These are phyloP conservation scores for Aspergillus ochraceus DNA, from an alignment of 2,329 filamentous ascomycete genomes.

Conservation along the genomic window DNA sequence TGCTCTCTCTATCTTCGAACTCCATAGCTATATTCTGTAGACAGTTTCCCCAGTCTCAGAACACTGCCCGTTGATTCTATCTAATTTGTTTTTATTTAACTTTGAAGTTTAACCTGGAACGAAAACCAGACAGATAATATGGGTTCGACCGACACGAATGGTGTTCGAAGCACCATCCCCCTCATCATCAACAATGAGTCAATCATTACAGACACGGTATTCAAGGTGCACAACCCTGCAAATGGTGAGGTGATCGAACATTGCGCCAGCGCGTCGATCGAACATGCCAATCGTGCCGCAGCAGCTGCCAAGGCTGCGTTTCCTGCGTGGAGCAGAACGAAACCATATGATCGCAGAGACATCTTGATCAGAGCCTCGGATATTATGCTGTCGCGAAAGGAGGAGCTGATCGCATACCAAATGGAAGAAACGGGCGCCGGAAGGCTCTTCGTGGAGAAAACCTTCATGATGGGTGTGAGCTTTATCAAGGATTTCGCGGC, in stretches of 20 bases:
- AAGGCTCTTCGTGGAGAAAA: slow-evolving; percentile 37
- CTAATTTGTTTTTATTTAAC: background rate
- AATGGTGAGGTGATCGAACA: slow-evolving; percentile 56
- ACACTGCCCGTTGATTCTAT: background rate
- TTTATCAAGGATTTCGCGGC: slow-evolving; percentile 55
- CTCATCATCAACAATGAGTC: slow-evolving; percentile 48
- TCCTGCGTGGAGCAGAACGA: slow-evolving; percentile 65
- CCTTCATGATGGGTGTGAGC: slow-evolving; percentile 32
- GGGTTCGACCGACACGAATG: slow-evolving; percentile 5
- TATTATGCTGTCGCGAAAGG: slow-evolving; percentile 53
- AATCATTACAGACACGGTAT: slow-evolving; percentile 39
- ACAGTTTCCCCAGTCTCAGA: background rate
- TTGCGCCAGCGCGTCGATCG: slow-evolving; percentile 57
- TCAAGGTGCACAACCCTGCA: slow-evolving; percentile 57
- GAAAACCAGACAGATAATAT: background rate
- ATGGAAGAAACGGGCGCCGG: slow-evolving; percentile 57
- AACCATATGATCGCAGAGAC: slow-evolving; percentile 62
- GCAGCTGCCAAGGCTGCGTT: slow-evolving; percentile 67
- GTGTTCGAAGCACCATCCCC: slow-evolving; percentile 30
- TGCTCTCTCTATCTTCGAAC: background rate
- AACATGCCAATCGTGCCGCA: slow-evolving; percentile 57
- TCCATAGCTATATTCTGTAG: background rate
- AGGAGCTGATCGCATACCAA: slow-evolving; percentile 64
- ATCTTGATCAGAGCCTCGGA: slow-evolving; percentile 55
- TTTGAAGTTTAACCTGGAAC: background rate